Conservation (phyloP, 1,284 basidiomycete genomes). For the Farysia itapuensis region DNA sequence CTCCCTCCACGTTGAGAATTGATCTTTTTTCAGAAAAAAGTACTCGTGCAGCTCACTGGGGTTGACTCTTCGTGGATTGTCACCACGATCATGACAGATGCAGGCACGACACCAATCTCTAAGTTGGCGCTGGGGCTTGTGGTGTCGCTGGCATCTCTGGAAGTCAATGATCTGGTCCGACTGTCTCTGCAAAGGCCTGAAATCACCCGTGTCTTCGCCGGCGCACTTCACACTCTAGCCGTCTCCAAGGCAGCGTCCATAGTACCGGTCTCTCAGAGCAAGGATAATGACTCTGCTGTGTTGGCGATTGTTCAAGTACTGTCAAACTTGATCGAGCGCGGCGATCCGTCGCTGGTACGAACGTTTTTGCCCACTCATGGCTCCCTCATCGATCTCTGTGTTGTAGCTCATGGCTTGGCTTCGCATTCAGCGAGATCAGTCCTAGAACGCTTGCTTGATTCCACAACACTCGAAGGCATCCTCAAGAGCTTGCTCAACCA, state of each 20-base stretch:
- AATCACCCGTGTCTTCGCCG: not conserved
- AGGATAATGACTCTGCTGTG: not conserved
- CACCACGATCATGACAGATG: no score
- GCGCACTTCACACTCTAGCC: not conserved
- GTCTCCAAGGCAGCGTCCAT: not conserved
- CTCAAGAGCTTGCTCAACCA: slow-evolving; percentile 9
- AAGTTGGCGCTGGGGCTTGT: no score
- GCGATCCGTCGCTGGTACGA: slow-evolving; percentile 35
- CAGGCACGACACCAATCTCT: no score
- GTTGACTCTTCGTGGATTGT: no score
- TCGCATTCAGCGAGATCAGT: slow-evolving; percentile 3
- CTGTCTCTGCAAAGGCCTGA: not conserved
- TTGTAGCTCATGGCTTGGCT: slow-evolving; percentile 1
- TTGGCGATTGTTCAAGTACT: slow-evolving; percentile 12
- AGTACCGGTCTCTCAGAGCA: not conserved
- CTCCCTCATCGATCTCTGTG: slow-evolving; percentile 29
- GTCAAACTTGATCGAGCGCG: slow-evolving; percentile 24
- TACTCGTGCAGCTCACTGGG: no score
- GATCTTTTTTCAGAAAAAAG: no score
- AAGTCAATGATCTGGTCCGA: not conserved
- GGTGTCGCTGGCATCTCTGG: no score
- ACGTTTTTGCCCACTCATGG: slow-evolving; percentile 30
- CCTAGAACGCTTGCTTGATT: slow-evolving; percentile 32
- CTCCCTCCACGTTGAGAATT: no score
- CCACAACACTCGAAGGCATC: slow-evolving; percentile 17